Percentiles rank a stretch among this genome's conserved stretches.
These are phyloP conservation scores for Exophiala xenobiotica DNA, from an alignment of 2,329 filamentous ascomycete species.

Conservation along the genomic window DNA sequence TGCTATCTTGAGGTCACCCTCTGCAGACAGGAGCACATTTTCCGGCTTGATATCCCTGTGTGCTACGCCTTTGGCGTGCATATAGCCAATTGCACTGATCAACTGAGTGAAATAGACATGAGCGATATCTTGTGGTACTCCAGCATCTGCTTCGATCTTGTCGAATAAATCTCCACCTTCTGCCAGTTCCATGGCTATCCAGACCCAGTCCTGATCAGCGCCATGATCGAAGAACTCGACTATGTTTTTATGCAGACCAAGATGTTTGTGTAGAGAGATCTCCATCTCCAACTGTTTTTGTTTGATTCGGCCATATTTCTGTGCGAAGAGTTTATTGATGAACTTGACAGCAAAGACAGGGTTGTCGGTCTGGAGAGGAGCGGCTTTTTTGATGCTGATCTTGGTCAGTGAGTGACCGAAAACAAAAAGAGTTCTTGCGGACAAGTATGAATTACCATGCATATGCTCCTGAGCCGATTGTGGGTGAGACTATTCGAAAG, in stretches of 20 bases:
- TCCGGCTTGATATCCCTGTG: constrained; percentile 92
- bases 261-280: constrained; percentile 81
- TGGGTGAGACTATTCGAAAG: constrained; percentile 93
- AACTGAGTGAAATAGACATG: constrained; percentile 96
- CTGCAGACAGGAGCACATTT: constrained; percentile 83
- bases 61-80: constrained; percentile 93
- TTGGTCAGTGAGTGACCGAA: constrained; percentile 31
- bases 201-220: constrained; percentile 83
- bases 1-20: constrained; percentile 87
- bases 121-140: constrained; percentile 89
- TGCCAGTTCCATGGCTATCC: constrained; percentile 98
- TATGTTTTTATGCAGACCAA: constrained; percentile 87
- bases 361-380: constrained; percentile 64
- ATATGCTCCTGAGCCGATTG: constrained; percentile 94
- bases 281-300: constrained; percentile 90
- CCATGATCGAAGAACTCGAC: constrained; percentile 89
- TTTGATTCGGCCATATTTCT: constrained; percentile 82
- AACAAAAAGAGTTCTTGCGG: constrained; percentile 33
- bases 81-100: constrained; percentile 84
- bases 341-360: constrained; percentile 97
- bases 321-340: constrained; percentile 95
- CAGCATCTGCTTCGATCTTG: constrained; percentile 97
- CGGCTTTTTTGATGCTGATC: constrained; percentile 84
- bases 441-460: constrained; percentile 66
- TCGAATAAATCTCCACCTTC: constrained; percentile 96